A percentile compares a stretch with the other conserved stretches of the same genome.
Conservation (phyloP, 2,329 filamentous ascomycete species). For the Paecilomyces variotii region DNA sequence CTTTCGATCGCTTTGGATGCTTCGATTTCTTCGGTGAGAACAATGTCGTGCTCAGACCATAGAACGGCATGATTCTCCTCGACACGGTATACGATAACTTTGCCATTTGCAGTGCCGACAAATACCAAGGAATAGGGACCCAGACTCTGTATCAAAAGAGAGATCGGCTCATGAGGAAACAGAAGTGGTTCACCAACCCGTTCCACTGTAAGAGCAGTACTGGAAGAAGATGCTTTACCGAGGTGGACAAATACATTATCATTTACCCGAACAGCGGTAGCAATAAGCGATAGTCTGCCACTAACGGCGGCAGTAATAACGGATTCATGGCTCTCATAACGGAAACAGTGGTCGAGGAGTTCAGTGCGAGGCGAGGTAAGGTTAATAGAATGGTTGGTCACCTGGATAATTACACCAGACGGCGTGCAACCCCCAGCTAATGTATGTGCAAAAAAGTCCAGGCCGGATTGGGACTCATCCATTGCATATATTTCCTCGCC, state of each 20-base stretch:
- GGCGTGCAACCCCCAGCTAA: slow-evolving; percentile 34
- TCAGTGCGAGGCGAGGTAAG: slow-evolving; percentile 18
- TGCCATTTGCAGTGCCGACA: slow-evolving; percentile 33
- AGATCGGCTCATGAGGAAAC: slow-evolving; percentile 29
- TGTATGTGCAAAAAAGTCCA: slow-evolving; percentile 37
- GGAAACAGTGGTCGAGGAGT: slow-evolving; percentile 12
- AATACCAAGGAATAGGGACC: slow-evolving; percentile 24
- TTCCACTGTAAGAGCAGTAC: slow-evolving; percentile 12
- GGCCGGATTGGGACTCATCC: slow-evolving; percentile 29
- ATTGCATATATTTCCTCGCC: slow-evolving; percentile 32
- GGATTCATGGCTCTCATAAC: slow-evolving; percentile 14
- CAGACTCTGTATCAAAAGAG: slow-evolving; percentile 23
- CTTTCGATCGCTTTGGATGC: slow-evolving; percentile 30
- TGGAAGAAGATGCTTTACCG: slow-evolving; percentile 13
- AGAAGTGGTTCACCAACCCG: slow-evolving; percentile 14
- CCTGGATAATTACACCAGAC: slow-evolving; percentile 31
- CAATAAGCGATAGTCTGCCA: slow-evolving; percentile 19
- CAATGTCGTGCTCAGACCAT: slow-evolving; percentile 17
- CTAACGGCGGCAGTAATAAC: slow-evolving; percentile 25
- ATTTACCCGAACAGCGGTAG: slow-evolving; percentile 17
- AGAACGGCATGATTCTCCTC: slow-evolving; percentile 13
- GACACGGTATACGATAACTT: slow-evolving; percentile 23
- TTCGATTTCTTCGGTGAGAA: slow-evolving; percentile 14
- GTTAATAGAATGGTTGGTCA: slow-evolving; percentile 32
- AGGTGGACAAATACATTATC: slow-evolving; percentile 21